Evolutionary conservation across 1,284 basidiomycete species (phyloP).

Genomic region (Puccinia hordei): DNA sequence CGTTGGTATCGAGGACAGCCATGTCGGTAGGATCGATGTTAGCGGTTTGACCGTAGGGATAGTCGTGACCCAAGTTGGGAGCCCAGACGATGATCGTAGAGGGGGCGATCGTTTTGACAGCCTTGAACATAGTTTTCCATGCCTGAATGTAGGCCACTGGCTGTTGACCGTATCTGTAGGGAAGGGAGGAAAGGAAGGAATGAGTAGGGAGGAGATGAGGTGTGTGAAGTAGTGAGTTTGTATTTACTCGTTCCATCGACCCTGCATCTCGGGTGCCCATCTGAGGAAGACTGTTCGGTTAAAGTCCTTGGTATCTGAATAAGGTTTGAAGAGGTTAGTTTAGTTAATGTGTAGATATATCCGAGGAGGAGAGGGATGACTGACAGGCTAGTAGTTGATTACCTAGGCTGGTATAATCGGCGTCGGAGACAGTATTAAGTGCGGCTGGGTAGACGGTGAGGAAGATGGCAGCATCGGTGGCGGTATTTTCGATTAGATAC

Average conservation of each 20-base stretch:
- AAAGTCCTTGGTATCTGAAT: too few species aligned
- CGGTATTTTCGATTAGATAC: slow-evolving; percentile 55
- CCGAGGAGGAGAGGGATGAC: background rate
- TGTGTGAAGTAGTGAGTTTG: background rate
- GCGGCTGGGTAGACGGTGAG: slow-evolving; percentile 57
- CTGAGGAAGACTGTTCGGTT: slow-evolving; percentile 54
- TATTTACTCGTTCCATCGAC: too few species aligned
- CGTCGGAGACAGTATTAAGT: slow-evolving; percentile 53
- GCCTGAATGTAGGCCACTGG: slow-evolving; percentile 54
- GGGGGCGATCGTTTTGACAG: slow-evolving; percentile 56
- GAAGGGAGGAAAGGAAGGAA: background rate
- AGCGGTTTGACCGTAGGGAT: slow-evolving; percentile 51
- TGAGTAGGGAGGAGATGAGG: background rate
- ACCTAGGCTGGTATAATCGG: slow-evolving; percentile 55
- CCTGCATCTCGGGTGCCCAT: slow-evolving; percentile 56
- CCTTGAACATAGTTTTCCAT: slow-evolving; percentile 55
- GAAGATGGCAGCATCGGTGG: slow-evolving; percentile 57
- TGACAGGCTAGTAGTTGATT: slow-evolving; percentile 55
- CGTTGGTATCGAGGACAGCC: slow-evolving; percentile 47
- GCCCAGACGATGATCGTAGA: slow-evolving; percentile 58
- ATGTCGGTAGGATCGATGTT: slow-evolving; percentile 2
- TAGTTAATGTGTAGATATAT: too few species aligned
- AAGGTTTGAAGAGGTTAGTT: too few species aligned
- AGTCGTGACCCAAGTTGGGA: slow-evolving; percentile 56
- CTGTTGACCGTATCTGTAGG: slow-evolving; percentile 54